Evolutionary conservation across 1,284 basidiomycete species (phyloP).

Genomic region (Puccinia coronata): DNA sequence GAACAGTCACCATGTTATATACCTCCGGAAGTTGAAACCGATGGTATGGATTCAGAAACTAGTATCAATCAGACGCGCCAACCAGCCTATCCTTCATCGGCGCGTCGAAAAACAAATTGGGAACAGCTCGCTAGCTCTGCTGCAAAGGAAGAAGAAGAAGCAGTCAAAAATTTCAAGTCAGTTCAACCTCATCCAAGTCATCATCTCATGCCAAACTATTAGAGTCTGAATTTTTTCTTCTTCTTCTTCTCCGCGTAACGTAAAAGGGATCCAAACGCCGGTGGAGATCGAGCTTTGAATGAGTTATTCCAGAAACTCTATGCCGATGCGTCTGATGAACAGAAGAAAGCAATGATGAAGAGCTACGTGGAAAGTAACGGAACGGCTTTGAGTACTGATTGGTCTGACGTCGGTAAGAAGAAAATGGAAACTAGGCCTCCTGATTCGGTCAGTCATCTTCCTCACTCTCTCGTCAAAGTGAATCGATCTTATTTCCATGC

Average conservation of each 20-base stretch:
- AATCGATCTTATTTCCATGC: neutral
- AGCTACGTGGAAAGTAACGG: conserved; percentile 79
- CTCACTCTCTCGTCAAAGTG: neutral
- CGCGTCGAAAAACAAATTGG: conserved; percentile 71
- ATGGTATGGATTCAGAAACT: neutral
- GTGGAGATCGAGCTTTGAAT: conserved; percentile 68
- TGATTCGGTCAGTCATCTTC: conserved; percentile 19
- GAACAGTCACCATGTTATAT: no score
- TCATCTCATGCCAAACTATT: no score
- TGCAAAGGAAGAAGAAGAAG: conserved; percentile 66
- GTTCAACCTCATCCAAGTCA: neutral
- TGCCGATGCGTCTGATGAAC: conserved; percentile 74
- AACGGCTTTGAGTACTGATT: conserved; percentile 88
- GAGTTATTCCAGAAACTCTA: conserved; percentile 64
- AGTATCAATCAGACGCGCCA: neutral
- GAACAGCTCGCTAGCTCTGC: conserved; percentile 72
- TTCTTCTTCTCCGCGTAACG: no score
- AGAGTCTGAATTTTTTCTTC: no score
- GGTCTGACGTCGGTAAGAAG: conserved; percentile 76
- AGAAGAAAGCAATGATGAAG: conserved; percentile 90
- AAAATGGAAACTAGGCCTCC: conserved; percentile 61
- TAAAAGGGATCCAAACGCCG: conserved; percentile 75
- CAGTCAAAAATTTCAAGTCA: conserved; percentile 60
- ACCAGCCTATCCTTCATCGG: conserved; percentile 55
- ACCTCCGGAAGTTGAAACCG: neutral